Percentiles rank a stretch among this genome's conserved stretches.
Conservation (phyloP, 2,329 filamentous ascomycete genomes). For the Albophoma yamanashiensis region DNA sequence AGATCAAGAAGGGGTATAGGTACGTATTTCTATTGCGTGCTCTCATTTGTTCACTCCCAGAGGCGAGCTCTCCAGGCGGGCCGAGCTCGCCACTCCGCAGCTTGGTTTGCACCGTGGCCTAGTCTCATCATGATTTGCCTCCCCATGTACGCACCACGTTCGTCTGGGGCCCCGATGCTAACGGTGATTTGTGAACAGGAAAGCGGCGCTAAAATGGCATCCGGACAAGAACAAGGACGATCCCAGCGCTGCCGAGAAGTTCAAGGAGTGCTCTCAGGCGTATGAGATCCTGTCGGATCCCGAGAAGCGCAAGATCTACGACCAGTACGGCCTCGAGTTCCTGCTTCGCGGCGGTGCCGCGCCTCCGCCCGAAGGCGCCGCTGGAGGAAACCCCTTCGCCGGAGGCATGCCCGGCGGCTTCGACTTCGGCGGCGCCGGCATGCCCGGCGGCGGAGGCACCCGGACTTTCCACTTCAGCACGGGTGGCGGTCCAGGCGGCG, state of each 20-base stretch:
- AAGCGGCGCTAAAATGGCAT: conserved; percentile 83
- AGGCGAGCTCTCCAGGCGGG: background rate
- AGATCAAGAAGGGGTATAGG: conserved; percentile 95
- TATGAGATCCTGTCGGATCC: conserved; percentile 97
- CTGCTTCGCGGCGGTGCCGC: conserved; percentile 68
- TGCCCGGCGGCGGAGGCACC: conserved; percentile 31
- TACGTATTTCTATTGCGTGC: conserved; percentile 30
- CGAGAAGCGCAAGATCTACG: conserved; percentile 92
- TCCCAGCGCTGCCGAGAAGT: conserved; percentile 76
- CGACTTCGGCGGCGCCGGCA: conserved; percentile 37
- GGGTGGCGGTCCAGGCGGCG: conserved; percentile 37
- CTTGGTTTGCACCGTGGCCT: background rate
- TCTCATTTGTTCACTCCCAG: conserved; percentile 2
- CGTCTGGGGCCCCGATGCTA: conserved; percentile 13
- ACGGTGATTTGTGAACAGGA: conserved; percentile 39
- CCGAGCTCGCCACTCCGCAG: conserved; percentile 3
- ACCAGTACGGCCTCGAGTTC: conserved; percentile 90
- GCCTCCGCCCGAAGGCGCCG: conserved; percentile 49
- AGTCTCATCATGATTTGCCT: background rate
- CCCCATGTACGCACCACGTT: background rate
- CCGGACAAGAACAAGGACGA: conserved; percentile 98
- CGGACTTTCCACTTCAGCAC: conserved; percentile 58
- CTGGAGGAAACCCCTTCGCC: conserved; percentile 49
- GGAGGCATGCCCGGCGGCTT: conserved; percentile 47
- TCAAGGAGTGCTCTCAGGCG: conserved; percentile 95